phyloP scores from a whole-genome alignment of 441 rosid species.

The Syzygium malaccense region DNA sequence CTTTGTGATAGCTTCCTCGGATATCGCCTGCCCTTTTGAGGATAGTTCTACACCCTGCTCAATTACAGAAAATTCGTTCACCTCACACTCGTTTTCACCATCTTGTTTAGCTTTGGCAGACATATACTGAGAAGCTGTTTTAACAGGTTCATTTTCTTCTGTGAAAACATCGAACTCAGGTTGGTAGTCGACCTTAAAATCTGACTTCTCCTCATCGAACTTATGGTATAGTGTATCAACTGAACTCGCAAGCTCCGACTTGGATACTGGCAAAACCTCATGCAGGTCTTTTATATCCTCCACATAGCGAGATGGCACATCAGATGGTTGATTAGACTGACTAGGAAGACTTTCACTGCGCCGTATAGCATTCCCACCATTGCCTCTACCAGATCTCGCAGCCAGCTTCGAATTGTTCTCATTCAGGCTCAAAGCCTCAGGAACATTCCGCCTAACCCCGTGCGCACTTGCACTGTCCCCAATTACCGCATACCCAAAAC shows the following conservation, averaged over 20 bases:
- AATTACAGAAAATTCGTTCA: conserved; percentile 29
- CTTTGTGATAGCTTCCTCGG: conserved; percentile 20
- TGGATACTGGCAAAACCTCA: conserved; percentile 51
- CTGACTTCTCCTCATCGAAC: conserved; percentile 46
- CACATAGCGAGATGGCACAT: conserved; percentile 17
- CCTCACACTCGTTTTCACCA: conserved; percentile 29
- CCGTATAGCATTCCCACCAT: conserved; percentile 23
- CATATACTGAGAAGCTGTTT: conserved; percentile 14
- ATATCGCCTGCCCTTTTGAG: conserved; percentile 20
- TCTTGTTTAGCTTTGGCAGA: conserved; percentile 19
- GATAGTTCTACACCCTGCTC: conserved; percentile 44
- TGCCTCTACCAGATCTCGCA: conserved; percentile 23
- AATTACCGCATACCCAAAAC: conserved; percentile 80
- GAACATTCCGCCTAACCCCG: conserved; percentile 25
- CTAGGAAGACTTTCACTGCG: conserved; percentile 44
- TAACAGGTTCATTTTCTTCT: conserved; percentile 27
- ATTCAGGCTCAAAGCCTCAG: conserved; percentile 25
- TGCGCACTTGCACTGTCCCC: conserved; percentile 34
- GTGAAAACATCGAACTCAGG: conserved; percentile 26
- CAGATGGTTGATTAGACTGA: conserved; percentile 22
- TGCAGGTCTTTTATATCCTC: conserved; percentile 74
- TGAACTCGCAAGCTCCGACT: conserved; percentile 35
- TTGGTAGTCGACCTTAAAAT: conserved; percentile 26
- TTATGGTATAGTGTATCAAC: conserved; percentile 33
- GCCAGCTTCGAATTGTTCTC: conserved; percentile 27